phyloP scores from a whole-genome alignment of 139 green algal genomes.

The Volvox reticuliferus region DNA sequence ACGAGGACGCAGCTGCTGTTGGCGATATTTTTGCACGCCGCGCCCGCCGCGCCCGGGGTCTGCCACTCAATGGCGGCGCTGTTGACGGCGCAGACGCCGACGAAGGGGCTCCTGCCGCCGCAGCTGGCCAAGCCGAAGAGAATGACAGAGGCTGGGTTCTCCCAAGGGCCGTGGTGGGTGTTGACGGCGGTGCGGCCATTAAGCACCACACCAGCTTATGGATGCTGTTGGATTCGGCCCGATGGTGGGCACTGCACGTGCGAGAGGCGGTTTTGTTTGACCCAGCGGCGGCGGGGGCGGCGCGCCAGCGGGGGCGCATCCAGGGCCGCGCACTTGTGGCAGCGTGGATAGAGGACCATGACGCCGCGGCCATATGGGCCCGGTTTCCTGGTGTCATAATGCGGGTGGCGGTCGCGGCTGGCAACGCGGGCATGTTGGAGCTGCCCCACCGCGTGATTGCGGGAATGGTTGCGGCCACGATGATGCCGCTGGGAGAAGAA shows the following conservation, averaged over 20 bases:
- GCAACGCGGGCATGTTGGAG: background rate
- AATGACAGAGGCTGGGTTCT: background rate
- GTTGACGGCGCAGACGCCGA: background rate
- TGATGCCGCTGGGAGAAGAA: background rate
- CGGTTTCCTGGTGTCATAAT: background rate
- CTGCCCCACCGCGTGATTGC: background rate
- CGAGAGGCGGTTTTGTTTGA: background rate
- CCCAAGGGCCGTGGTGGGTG: background rate
- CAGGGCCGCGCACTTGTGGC: background rate
- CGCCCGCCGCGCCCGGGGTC: background rate
- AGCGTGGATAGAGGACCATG: background rate
- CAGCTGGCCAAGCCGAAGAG: too few relatives aligned
- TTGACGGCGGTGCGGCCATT: background rate
- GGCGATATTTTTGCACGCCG: background rate
- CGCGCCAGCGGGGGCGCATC: background rate
- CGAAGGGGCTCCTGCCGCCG: background rate
- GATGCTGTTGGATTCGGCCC: constrained; percentile 34
- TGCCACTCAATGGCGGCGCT: background rate
- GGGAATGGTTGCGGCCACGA: constrained; percentile 8
- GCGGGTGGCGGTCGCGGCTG: constrained; percentile 15
- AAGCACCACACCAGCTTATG: constrained; percentile 31
- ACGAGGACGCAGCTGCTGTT: background rate
- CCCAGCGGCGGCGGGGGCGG: background rate
- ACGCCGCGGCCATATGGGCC: background rate
- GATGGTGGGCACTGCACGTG: constrained; percentile 18